Evolutionary conservation across 441 rosid genomes (phyloP).

Genomic region (Bocquillonia castaneifolia): DNA sequence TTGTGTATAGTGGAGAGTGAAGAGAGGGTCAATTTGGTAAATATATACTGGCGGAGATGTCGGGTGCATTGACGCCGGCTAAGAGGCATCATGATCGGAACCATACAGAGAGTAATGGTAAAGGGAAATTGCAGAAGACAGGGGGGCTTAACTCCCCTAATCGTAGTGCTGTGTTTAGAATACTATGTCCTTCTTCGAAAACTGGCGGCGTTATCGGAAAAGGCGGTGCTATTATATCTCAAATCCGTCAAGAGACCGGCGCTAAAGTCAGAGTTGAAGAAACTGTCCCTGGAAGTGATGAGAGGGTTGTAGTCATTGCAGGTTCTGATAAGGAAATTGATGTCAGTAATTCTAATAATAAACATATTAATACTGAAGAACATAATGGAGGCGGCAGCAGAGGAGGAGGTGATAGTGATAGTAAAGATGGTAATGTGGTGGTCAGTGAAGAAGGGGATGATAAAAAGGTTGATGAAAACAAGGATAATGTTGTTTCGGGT

Average conservation of each 20-base stretch:
- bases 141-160: slow-evolving; percentile 22
- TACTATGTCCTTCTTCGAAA: slow-evolving; percentile 46
- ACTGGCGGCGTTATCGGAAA: slow-evolving; percentile 37
- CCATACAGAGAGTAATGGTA: slow-evolving; percentile 40
- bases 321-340: slow-evolving; percentile 36
- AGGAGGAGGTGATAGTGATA: slow-evolving; percentile 30
- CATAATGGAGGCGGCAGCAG: too few species aligned
- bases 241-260: slow-evolving; percentile 54
- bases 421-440: slow-evolving; percentile 27
- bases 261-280: slow-evolving; percentile 52
- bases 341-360: too few species aligned
- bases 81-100: slow-evolving; percentile 49
- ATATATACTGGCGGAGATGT: too few species aligned
- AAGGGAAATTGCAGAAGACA: slow-evolving; percentile 46
- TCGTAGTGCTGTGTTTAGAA: slow-evolving; percentile 34
- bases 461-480: slow-evolving; percentile 28
- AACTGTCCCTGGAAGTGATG: slow-evolving; percentile 48
- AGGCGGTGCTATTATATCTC: slow-evolving; percentile 39
- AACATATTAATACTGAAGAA: slow-evolving; percentile 24
- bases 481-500: slow-evolving; percentile 26
- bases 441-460: slow-evolving; percentile 30
- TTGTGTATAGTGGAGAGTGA: too few species aligned
- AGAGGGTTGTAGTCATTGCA: slow-evolving; percentile 45
- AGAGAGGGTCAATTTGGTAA: too few species aligned
- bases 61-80: slow-evolving; percentile 46